phyloP scores from a whole-genome alignment of 495 filamentous ascomycete genomes.

The Ramalina peruviana region DNA sequence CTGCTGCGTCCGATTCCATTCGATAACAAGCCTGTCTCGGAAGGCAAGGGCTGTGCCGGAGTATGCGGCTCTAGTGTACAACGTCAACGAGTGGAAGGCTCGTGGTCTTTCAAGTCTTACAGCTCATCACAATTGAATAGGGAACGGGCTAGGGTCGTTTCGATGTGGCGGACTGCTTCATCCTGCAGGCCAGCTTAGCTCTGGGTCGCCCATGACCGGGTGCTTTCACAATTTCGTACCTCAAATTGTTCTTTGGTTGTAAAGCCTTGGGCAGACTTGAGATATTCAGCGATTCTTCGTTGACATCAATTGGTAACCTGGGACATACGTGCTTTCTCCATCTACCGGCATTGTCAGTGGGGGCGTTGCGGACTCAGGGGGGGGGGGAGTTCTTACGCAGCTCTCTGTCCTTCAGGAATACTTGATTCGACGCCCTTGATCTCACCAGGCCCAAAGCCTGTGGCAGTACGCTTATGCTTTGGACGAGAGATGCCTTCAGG shows the following conservation, averaged over 20 bases:
- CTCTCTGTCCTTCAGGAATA: slow-evolving; percentile 80
- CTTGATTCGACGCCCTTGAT: slow-evolving; percentile 85
- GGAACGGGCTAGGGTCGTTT: slow-evolving; percentile 89
- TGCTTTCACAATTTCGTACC: slow-evolving; percentile 22
- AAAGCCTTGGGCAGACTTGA: slow-evolving; percentile 53
- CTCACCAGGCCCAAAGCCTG: slow-evolving; percentile 75
- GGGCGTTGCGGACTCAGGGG: neutral
- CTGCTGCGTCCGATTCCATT: slow-evolving; percentile 97
- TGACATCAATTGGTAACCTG: neutral
- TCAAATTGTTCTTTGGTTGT: slow-evolving; percentile 60
- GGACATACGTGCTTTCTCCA: slow-evolving; percentile 65
- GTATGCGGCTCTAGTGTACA: slow-evolving; percentile 56
- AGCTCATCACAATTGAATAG: slow-evolving; percentile 96
- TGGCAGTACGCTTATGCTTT: slow-evolving; percentile 90
- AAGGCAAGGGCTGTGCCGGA: slow-evolving; percentile 81
- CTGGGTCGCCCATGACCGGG: neutral
- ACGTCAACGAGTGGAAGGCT: neutral
- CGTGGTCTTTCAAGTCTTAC: slow-evolving; percentile 14
- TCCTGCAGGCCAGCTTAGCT: slow-evolving; percentile 29
- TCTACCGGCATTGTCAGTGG: slow-evolving; percentile 21
- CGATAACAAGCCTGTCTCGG: slow-evolving; percentile 80
- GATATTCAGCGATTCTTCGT: slow-evolving; percentile 5
- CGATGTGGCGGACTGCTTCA: slow-evolving; percentile 84
- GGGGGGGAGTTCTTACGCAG: slow-evolving; percentile 41
- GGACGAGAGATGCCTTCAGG: slow-evolving; percentile 55